Evolutionary conservation across 2,329 filamentous ascomycete genomes (phyloP).

Genomic region (Daldinia eschscholtzii): DNA sequence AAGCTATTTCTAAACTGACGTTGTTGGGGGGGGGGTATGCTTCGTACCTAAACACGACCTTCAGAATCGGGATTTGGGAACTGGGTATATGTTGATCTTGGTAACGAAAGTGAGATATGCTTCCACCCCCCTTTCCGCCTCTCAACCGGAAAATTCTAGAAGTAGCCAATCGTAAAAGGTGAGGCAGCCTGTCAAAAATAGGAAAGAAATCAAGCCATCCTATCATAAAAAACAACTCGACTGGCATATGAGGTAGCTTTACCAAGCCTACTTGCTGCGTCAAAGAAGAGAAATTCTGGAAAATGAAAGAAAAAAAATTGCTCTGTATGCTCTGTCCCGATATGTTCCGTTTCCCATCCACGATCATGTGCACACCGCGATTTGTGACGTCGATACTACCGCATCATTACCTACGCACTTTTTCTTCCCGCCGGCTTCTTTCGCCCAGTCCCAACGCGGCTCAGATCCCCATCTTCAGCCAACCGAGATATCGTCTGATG

Average conservation of each 20-base stretch:
- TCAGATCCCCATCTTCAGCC: conserved; percentile 19
- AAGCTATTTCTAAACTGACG: neutral
- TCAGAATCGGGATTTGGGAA: conserved; percentile 4
- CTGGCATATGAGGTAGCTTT: neutral
- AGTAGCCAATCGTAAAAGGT: neutral
- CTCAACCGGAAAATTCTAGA: neutral
- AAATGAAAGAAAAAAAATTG: conserved; percentile 2
- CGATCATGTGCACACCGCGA: conserved; percentile 13
- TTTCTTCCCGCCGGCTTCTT: conserved; percentile 9
- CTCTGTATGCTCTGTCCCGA: conserved; percentile 4
- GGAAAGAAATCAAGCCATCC: neutral
- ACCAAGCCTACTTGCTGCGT: conserved; percentile 4
- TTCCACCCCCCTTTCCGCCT: neutral
- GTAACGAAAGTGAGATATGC: conserved; percentile 11
- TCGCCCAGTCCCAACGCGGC: neutral
- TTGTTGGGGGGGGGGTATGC: conserved; percentile 5
- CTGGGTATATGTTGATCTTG: conserved; percentile 18
- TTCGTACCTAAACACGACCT: conserved; percentile 18
- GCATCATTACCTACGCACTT: conserved; percentile 23
- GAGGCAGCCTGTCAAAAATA: neutral
- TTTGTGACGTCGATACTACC: conserved; percentile 33
- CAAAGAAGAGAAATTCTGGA: neutral
- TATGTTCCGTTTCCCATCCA: conserved; percentile 21
- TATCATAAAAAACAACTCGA: neutral
- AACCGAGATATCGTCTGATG: conserved; percentile 31